Base-by-base conservation (phyloP, 441 rosid species). In the Flueggea neowawraea region DNA sequence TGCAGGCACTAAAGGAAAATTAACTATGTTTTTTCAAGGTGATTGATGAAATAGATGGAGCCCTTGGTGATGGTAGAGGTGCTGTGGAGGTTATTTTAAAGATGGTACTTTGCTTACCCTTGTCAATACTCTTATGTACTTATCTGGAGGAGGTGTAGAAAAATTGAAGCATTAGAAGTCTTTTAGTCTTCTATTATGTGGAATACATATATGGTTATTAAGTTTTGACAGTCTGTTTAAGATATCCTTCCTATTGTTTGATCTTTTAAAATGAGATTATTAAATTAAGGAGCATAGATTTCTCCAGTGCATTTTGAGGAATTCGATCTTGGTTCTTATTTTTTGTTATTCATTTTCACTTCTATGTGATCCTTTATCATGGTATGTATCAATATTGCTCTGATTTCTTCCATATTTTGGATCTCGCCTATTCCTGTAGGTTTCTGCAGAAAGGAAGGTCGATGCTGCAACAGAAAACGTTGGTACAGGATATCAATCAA, bases 31-130 rank as follows among this genome's bases (percentile, higher is more conserved):
- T 67, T 77, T 31, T 67, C 51, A 71, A 95, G 99, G 94, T 95
- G 56, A 90, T 95, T 76, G 99, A 95, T 80, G 99, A 95, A 90
- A 95, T 92, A 75, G 99, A 95, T 78, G 99, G 99, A 72, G 91
- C 97, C 75, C 98, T 87, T 68, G 88, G 93, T 22, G 97, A 95
- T 73, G 99, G 96, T 48, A 95, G 87, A 84, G 99, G 98, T 75
- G 99, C 98, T 12, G 91, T 92, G 64, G 99, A 95, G 55, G 96
- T 85, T 76, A 82, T 95, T 65, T 67, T 91, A 60, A 95, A 88
- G 75, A 91, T 95, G 99, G 98, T 92, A 92, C 32, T 45, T 47
- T 1, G n/a, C 12, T 10, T 10, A 47, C 14, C 50, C 50, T 47
- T 47, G n/a, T 47, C 50, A 36, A 36, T 47, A 47, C 4, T 47